phyloP scores from a whole-genome alignment of 352 stramenopile species.

The Paralagenidium karlingii region DNA sequence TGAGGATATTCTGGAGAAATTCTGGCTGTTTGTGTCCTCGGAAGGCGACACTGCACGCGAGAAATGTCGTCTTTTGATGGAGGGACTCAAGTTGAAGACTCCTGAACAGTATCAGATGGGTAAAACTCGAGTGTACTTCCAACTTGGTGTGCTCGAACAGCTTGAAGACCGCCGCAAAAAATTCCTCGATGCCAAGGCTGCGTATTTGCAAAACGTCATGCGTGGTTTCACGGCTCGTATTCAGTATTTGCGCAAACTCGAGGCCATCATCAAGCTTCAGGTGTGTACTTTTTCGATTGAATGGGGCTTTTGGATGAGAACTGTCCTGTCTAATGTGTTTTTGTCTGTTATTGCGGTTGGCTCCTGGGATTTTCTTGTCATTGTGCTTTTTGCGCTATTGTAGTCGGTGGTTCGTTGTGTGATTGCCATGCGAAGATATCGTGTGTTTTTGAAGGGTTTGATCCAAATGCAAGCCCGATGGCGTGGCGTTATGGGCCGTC shows the following conservation, averaged over 20 bases:
- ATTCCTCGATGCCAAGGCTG: slow-evolving; percentile 71
- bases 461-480: slow-evolving; percentile 48
- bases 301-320: no score
- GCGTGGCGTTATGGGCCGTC: slow-evolving; percentile 54
- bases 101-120: slow-evolving; percentile 78
- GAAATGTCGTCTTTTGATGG: slow-evolving; percentile 68
- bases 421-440: slow-evolving; percentile 73
- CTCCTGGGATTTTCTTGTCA: neutral
- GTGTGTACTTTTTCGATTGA: slow-evolving; percentile 6
- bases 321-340: no score
- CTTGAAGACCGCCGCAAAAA: slow-evolving; percentile 78
- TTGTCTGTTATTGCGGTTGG: neutral
- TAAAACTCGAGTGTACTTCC: slow-evolving; percentile 82
- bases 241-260: slow-evolving; percentile 59
- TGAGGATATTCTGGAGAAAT: slow-evolving; percentile 69
- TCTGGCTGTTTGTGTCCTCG: slow-evolving; percentile 67
- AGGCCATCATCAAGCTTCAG: slow-evolving; percentile 75
- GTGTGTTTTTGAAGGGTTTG: slow-evolving; percentile 62
- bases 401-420: slow-evolving; percentile 72
- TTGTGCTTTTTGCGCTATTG: neutral
- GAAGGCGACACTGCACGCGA: slow-evolving; percentile 34
- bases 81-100: slow-evolving; percentile 62
- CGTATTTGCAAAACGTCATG: slow-evolving; percentile 70
- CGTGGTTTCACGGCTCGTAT: slow-evolving; percentile 57
- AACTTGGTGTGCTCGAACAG: slow-evolving; percentile 71